Evolutionary conservation across 768 basidiomycete species (phyloP), one percentile per base, ranked within the genome.

Genomic region (Suillus sp.): DNA sequence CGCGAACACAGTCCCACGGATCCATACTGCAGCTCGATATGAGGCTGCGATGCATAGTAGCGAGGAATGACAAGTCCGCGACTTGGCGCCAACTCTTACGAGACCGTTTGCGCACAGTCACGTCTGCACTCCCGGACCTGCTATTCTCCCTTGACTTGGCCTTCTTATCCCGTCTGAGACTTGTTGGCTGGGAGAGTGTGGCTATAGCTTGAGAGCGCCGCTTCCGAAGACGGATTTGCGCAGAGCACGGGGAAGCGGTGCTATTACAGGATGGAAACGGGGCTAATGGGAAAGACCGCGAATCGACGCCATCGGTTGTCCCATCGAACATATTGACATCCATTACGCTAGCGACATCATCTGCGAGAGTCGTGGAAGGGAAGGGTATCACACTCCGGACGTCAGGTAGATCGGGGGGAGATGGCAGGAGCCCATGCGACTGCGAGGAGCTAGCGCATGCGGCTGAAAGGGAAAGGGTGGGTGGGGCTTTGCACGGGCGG

Each of bases 381-480:
- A 79, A 79, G n/a, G 79, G 78, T 50, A 79, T 73, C 50, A 72
- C 71, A 37, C 68, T 75, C 62, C 40, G 65, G 56, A 75, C 72
- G 57, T 75, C 72, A 3, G 66, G 72, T 16, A 77, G 66, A 55
- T 74, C 74, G 34, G 51, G 61, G 25, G 66, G 69, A 40, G 35
- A 63, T 34, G 67, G 48, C 13, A 64, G 48, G 55, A 56, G 37
- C 16, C 11, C 20, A 34, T 59, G 60, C 14, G 40, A 67, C 57
- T 68, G 75, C 56, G 73, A 74, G 48, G 61, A 62, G 4, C 37
- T 47, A 9, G 38, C 64, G 25, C 72, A 68, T 42, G 71, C 72
- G 27, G 74, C 78, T 53, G 79, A 76, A 53, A 80, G 66, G 7
- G 74, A 79, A 30, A 80, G 74, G 1, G 79, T 80, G 6, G 79